Conservation (phyloP, 768 basidiomycete species). For the Bullera alba region DNA sequence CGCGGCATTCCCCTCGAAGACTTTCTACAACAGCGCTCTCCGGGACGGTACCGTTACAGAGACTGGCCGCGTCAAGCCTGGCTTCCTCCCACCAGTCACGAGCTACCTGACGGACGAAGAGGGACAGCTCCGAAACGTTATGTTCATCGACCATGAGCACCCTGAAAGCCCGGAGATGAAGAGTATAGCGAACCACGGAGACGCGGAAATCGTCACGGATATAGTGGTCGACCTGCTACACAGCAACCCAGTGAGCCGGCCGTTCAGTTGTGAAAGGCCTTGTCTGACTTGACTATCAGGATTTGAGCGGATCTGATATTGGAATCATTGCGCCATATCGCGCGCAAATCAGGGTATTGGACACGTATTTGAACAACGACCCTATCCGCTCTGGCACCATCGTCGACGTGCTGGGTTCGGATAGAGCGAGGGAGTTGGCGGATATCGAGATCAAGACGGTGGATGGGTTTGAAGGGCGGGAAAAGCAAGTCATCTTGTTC, state of each 20-base stretch:
- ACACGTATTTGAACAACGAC: constrained; percentile 55
- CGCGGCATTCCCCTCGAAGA: constrained; percentile 72
- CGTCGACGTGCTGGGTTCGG: constrained; percentile 56
- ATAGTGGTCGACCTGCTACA: constrained; percentile 75
- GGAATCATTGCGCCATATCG: constrained; percentile 89
- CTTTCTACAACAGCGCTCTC: constrained; percentile 69
- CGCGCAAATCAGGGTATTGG: constrained; percentile 72
- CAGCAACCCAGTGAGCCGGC: constrained; percentile 59
- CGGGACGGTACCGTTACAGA: constrained; percentile 62
- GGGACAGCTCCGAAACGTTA: constrained; percentile 57
- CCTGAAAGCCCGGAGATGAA: constrained; percentile 61
- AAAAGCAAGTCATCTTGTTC: constrained; percentile 87
- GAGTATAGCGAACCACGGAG: constrained; percentile 69
- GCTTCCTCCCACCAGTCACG: constrained; percentile 58
- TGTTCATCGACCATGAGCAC: constrained; percentile 74
- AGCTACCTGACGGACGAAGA: constrained; percentile 47
- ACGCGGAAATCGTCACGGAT: constrained; percentile 68
- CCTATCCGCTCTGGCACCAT: constrained; percentile 53
- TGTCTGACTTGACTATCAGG: constrained; percentile 38
- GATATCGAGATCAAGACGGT: constrained; percentile 83
- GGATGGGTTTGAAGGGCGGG: constrained; percentile 88
- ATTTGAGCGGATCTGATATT: constrained; percentile 66
- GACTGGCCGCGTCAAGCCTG: constrained; percentile 50
- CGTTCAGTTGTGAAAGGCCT: neutral
- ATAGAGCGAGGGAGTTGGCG: constrained; percentile 59